Conservation (phyloP, 2,329 filamentous ascomycete species). For the Fusarium pseudograminearum region DNA sequence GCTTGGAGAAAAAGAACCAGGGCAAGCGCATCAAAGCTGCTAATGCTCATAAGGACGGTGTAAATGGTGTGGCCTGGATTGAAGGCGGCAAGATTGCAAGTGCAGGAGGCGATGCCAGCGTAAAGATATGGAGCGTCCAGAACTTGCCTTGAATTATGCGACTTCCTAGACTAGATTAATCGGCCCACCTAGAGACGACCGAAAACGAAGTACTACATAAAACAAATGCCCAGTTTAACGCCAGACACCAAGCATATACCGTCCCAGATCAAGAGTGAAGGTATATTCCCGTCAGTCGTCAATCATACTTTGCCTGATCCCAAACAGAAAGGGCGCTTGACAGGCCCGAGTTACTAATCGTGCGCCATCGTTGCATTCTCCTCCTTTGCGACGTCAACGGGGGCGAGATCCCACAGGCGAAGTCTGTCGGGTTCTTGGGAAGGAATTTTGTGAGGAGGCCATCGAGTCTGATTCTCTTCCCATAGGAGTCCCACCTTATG, state of each 20-base stretch:
- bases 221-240: constrained; percentile 28
- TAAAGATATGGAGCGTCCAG: constrained; percentile 82
- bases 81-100: constrained; percentile 78
- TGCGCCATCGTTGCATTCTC: constrained; percentile 55
- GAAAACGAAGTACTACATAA: constrained; percentile 16
- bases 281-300: neutral
- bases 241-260: constrained; percentile 30
- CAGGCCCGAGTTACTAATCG: constrained; percentile 51
- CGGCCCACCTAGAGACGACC: constrained; percentile 8
- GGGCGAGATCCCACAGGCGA: constrained; percentile 53
- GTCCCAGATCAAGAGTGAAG: constrained; percentile 1
- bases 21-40: constrained; percentile 84
- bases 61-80: constrained; percentile 88
- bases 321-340: constrained; percentile 9
- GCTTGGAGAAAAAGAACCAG: constrained; percentile 79
- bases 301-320: neutral
- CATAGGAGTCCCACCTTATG: constrained; percentile 54
- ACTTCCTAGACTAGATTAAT: constrained; percentile 20
- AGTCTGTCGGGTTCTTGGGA: constrained; percentile 34
- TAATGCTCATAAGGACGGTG: constrained; percentile 96
- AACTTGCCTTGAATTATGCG: constrained; percentile 49
- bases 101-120: constrained; percentile 85
- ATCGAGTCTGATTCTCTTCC: constrained; percentile 53
- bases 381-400: constrained; percentile 51
- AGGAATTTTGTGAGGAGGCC: constrained; percentile 50